phyloP scores from a whole-genome alignment of 225 moss, liverwort and hornwort species.

The Straminergon stramineum region DNA sequence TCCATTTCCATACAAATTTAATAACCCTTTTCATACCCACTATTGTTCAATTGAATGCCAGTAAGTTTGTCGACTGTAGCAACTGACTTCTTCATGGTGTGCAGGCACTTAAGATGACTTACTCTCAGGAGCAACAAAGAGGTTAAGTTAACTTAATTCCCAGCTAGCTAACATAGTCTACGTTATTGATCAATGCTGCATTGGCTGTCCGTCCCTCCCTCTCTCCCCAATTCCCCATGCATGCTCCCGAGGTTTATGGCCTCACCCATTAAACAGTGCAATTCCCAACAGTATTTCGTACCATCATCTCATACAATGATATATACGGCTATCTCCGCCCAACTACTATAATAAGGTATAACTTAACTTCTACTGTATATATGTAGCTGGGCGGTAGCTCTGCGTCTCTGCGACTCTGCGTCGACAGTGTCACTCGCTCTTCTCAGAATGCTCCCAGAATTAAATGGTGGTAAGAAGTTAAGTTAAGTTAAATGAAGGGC shows the following conservation, averaged over 20 bases:
- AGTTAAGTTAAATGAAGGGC: not conserved
- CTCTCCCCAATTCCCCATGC: too few relatives aligned
- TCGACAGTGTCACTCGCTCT: not conserved
- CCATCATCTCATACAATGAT: not conserved
- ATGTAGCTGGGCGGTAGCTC: not conserved
- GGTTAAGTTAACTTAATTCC: not conserved
- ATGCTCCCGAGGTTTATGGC: not conserved
- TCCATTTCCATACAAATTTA: not conserved
- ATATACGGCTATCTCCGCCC: not conserved
- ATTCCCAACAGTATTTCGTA: not conserved
- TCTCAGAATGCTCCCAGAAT: not conserved
- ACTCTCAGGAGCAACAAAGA: not conserved
- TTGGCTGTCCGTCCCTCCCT: not conserved
- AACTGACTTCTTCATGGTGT: not conserved
- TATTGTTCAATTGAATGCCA: not conserved
- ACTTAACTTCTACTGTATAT: not conserved
- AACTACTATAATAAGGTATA: not conserved
- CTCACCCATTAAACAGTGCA: not conserved
- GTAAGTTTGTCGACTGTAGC: not conserved
- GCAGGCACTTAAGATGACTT: not conserved
- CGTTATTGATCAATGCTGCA: not conserved
- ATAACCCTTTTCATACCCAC: not conserved
- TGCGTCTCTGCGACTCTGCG: not conserved
- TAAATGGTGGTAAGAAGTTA: not conserved
- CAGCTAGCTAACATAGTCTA: not conserved